Evolutionary conservation across 179 eudicot genomes (phyloP).

Genomic region (Silene noctiflora): DNA sequence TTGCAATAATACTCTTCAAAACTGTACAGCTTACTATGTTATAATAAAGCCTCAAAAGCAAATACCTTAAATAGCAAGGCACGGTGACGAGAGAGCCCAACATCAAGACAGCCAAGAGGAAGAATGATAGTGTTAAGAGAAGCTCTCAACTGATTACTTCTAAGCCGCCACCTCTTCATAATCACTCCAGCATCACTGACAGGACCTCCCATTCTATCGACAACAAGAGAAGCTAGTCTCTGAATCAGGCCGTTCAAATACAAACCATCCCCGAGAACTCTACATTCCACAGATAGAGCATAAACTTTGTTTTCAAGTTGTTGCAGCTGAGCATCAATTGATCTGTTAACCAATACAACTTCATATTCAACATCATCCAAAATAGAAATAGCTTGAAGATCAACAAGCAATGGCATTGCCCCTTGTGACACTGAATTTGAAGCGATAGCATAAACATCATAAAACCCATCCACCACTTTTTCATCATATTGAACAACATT

Average conservation of each 20-base stretch:
- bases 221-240: conserved; percentile 75
- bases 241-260: conserved; percentile 53
- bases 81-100: conserved; percentile 95
- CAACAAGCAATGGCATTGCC: conserved; percentile 65
- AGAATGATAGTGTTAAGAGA: conserved; percentile 61
- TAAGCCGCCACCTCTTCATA: conserved; percentile 60
- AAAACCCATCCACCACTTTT: conserved; percentile 83
- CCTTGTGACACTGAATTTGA: conserved; percentile 55
- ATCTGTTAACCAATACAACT: conserved; percentile 73
- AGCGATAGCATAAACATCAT: conserved; percentile 67
- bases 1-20: neutral
- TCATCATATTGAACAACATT: conserved; percentile 85
- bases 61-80: conserved; percentile 93
- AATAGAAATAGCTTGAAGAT: conserved; percentile 65
- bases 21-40: neutral
- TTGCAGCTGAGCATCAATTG: conserved; percentile 57
- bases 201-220: conserved; percentile 85
- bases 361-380: conserved; percentile 60
- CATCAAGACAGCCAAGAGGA: conserved; percentile 89
- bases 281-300: conserved; percentile 50
- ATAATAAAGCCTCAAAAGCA: conserved; percentile 19
- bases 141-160: conserved; percentile 57
- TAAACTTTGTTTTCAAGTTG: conserved; percentile 71
- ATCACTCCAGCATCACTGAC: conserved; percentile 79
- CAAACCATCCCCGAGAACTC: conserved; percentile 38